phyloP scores from a whole-genome alignment of 441 rosid genomes.

The Bruguiera hainesii region DNA sequence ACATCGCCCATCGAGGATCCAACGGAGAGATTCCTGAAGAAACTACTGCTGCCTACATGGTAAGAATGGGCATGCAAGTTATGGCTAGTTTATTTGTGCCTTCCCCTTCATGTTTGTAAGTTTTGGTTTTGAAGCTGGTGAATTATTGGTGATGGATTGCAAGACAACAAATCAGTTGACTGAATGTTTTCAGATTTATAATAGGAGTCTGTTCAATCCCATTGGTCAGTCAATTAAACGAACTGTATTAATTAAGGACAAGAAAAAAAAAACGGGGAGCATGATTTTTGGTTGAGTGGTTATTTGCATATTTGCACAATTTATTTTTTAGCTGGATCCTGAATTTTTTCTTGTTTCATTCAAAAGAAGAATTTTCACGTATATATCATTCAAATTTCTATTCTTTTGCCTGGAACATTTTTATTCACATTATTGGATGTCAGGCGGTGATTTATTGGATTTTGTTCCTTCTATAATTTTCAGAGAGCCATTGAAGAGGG shows the following conservation, averaged over 20 bases:
- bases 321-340: too few species aligned
- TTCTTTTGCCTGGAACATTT: too few species aligned
- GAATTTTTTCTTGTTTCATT: too few species aligned
- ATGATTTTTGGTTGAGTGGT: too few species aligned
- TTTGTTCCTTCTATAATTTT: constrained; percentile 14
- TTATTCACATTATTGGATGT: not conserved
- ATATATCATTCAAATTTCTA: too few species aligned
- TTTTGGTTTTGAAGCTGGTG: not conserved
- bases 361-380: too few species aligned
- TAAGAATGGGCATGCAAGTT: constrained; percentile 23
- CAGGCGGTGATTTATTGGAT: not conserved
- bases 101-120: not conserved
- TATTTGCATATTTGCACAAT: too few species aligned
- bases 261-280: too few species aligned
- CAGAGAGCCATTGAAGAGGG: constrained; percentile 98
- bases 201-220: not conserved
- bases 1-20: constrained; percentile 93
- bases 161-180: not conserved
- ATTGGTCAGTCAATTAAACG: not conserved
- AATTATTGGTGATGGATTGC: not conserved
- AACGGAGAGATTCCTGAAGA: constrained; percentile 97
- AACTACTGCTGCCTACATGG: constrained; percentile 86
- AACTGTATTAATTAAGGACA: too few species aligned
- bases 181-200: not conserved
- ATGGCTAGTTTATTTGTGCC: not conserved